Percentiles rank a stretch among this genome's conserved stretches.
phyloP scores from a whole-genome alignment of 1,284 basidiomycete genomes.

The Trametes pubescens region DNA sequence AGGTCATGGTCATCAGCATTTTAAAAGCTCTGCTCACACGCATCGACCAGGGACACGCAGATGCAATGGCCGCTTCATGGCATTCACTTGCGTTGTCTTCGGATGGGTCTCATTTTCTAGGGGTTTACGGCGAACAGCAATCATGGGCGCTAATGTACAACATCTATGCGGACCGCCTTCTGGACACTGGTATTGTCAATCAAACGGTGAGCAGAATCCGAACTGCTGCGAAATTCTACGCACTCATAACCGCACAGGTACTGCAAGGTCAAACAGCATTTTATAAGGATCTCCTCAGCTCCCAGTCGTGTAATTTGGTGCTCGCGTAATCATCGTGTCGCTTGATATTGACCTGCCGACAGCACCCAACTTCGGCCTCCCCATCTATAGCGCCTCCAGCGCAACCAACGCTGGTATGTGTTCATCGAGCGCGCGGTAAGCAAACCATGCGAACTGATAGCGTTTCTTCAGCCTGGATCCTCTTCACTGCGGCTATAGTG shows the following conservation, averaged over 20 bases:
- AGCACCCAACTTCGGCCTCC: constrained; percentile 26
- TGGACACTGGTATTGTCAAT: constrained; percentile 42
- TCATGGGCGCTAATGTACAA: constrained; percentile 74
- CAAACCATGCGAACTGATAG: neutral
- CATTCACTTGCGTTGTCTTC: constrained; percentile 46
- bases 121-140: constrained; percentile 52
- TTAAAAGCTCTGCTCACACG: neutral
- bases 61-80: constrained; percentile 36
- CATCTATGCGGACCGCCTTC: constrained; percentile 67
- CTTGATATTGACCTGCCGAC: neutral
- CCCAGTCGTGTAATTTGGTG: constrained; percentile 1
- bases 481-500: constrained; percentile 37
- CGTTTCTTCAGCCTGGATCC: constrained; percentile 33
- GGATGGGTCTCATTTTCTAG: constrained; percentile 44
- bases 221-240: neutral
- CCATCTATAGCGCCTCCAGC: constrained; percentile 27
- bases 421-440: constrained; percentile 20
- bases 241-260: neutral
- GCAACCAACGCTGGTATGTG: constrained; percentile 26
- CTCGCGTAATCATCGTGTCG: no score
- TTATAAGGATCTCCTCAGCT: constrained; percentile 15
- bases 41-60: constrained; percentile 27
- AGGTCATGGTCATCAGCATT: constrained; percentile 31
- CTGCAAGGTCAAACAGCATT: constrained; percentile 21
- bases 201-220: constrained; percentile 29